Base-by-base conservation (phyloP, 805 yeast genomes). In the Cyberlindnera saturnus region DNA sequence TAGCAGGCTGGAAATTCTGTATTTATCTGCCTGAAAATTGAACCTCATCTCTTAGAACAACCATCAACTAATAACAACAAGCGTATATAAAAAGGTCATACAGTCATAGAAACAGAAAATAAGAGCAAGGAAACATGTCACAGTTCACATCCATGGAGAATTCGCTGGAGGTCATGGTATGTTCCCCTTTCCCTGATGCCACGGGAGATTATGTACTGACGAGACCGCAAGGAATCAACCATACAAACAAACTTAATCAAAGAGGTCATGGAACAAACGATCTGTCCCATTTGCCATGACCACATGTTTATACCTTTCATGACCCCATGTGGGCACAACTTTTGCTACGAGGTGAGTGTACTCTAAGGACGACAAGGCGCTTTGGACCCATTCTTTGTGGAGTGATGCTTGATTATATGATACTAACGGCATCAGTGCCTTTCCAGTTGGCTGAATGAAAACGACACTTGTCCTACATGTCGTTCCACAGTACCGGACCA, bases 251-350 rank as follows among this genome's bases (percentile, higher is more conserved):
- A n/a, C 28, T 57, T 1, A 30, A 23, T 57, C 1, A 47, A 46
- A 38, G 50, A 54, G 16, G 32, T 63, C 5, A 35, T 60, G 13
- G 66, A 64, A 13, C 56, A 63, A 19, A 44, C 64, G 6, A 39
- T 56, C 30, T 85, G 93, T 56, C 70, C 82, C 6, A 71, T 85
- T 10, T 85, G 93, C 55, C 79, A 81, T 31, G 91, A 84, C 41
- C 62, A 74, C 39, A 78, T 84, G 83, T 73, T 70, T 48, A 73
- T 74, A 2, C 91, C 93, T 2, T 76, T 79, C 52, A 65, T 77
- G 52, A 67, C 79, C 0, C 60, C 67, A 11, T 85, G 93, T 64
- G 91, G 91, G 3, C 93, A 85, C 57, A 75, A 83, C 28, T 83
- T 78, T 52, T 85, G 91, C 60, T 84, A 84, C 56, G 74, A 66